Evolutionary conservation across 2,329 filamentous ascomycete genomes (phyloP).

Genomic region (Colletotrichum eremochloae): DNA sequence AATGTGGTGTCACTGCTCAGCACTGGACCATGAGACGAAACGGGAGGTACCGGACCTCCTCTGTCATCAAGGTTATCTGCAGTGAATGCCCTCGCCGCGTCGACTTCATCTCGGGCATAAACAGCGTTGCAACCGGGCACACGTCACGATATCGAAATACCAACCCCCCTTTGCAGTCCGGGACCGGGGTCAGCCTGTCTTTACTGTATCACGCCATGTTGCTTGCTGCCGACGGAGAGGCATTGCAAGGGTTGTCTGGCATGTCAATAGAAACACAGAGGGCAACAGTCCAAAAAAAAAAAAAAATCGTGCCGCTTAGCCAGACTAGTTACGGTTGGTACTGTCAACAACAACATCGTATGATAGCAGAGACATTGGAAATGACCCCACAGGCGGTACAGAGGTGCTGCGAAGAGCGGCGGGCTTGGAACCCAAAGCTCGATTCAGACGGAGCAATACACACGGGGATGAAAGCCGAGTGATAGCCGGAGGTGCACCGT

Average conservation of each 20-base stretch:
- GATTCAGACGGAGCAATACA: conserved; percentile 17
- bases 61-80: neutral
- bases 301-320: neutral
- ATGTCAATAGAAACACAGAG: neutral
- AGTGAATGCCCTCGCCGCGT: neutral
- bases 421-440: neutral
- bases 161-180: neutral
- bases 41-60: neutral
- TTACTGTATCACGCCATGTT: conserved; percentile 6
- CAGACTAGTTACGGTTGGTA: neutral
- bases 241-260: neutral
- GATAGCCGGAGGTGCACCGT: conserved; percentile 22
- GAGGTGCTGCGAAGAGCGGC: too few species aligned
- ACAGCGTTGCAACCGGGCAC: neutral
- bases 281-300: neutral
- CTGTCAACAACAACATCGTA: neutral
- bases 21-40: conserved; percentile 2
- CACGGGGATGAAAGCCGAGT: conserved; percentile 20
- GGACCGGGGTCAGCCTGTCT: neutral
- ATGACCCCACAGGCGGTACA: neutral
- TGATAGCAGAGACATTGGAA: neutral
- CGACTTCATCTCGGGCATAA: neutral
- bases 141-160: neutral
- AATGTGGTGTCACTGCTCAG: neutral
- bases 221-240: neutral